These are phyloP conservation scores for Pichia kudriavzevii DNA, from an alignment of 1,139 yeast species.

Conservation along the genomic window DNA sequence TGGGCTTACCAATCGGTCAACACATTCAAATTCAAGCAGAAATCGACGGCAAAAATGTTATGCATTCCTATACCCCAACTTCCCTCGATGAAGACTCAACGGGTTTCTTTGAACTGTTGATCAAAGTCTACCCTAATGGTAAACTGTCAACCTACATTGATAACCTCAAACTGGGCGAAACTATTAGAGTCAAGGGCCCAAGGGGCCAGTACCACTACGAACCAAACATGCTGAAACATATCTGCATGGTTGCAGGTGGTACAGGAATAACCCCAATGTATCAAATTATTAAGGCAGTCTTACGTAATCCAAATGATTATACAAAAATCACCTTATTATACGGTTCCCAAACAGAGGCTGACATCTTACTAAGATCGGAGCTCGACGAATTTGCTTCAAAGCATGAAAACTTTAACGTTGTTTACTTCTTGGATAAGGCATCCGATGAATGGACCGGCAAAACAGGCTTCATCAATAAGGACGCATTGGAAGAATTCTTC, in stretches of 20 bases:
- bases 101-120: slow-evolving; percentile 83
- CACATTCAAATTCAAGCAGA: slow-evolving; percentile 74
- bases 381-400: slow-evolving; percentile 59
- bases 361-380: slow-evolving; percentile 71
- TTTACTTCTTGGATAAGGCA: slow-evolving; percentile 73
- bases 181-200: slow-evolving; percentile 80
- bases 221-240: slow-evolving; percentile 68
- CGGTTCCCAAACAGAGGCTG: slow-evolving; percentile 71
- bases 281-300: slow-evolving; percentile 69
- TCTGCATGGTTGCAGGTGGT: slow-evolving; percentile 94
- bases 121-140: slow-evolving; percentile 90
- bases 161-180: slow-evolving; percentile 59
- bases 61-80: slow-evolving; percentile 91
- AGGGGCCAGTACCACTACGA: slow-evolving; percentile 84
- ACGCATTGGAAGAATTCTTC: slow-evolving; percentile 56
- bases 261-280: slow-evolving; percentile 94
- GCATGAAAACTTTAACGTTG: slow-evolving; percentile 60
- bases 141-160: slow-evolving; percentile 76
- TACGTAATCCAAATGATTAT: slow-evolving; percentile 71
- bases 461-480: slow-evolving; percentile 76
- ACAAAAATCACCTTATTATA: slow-evolving; percentile 75
- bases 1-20: slow-evolving; percentile 94
- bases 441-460: slow-evolving; percentile 74
- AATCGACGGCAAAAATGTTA: slow-evolving; percentile 73
- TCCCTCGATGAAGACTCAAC: slow-evolving; percentile 70